Percentiles rank a stretch among this genome's conserved stretches.
Evolutionary conservation across 495 filamentous ascomycete genomes (phyloP).

Genomic region (Xylaria acuta): DNA sequence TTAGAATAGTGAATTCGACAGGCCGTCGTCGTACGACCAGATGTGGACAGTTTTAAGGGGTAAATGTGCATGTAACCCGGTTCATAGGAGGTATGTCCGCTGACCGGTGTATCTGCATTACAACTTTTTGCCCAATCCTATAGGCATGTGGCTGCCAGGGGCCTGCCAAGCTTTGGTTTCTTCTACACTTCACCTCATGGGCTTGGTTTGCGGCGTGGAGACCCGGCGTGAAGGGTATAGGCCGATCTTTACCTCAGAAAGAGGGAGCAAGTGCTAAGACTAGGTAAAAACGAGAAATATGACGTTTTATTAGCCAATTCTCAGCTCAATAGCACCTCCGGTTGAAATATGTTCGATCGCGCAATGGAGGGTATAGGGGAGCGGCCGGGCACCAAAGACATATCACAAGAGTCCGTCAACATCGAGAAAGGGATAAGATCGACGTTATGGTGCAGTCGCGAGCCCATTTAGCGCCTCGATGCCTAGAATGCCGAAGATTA

Average conservation of each 20-base stretch:
- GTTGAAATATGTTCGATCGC: neutral
- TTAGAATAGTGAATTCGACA: neutral
- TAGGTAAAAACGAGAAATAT: neutral
- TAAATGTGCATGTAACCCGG: constrained; percentile 16
- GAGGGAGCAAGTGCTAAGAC: neutral
- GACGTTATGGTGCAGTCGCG: neutral
- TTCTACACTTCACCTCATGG: neutral
- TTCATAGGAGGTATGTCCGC: neutral
- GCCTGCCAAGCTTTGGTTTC: constrained; percentile 7
- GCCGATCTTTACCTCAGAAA: constrained; percentile 9
- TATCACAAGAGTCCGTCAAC: neutral
- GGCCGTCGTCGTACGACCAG: constrained; percentile 4
- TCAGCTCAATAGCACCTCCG: neutral
- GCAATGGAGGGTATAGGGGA: constrained; percentile 21
- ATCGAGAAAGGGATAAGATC: constrained; percentile 4
- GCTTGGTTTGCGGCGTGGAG: neutral
- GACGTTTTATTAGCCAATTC: neutral
- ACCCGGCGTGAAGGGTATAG: neutral
- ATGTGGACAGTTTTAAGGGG: neutral
- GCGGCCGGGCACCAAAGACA: neutral
- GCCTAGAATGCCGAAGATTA: neutral
- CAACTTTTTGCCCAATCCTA: neutral
- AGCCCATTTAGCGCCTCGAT: neutral
- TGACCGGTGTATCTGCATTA: constrained; percentile 5
- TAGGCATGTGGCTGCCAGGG: constrained; percentile 7